Base-by-base conservation (phyloP, 805 yeast genomes). In the Wickerhamiella allomyrinae region DNA sequence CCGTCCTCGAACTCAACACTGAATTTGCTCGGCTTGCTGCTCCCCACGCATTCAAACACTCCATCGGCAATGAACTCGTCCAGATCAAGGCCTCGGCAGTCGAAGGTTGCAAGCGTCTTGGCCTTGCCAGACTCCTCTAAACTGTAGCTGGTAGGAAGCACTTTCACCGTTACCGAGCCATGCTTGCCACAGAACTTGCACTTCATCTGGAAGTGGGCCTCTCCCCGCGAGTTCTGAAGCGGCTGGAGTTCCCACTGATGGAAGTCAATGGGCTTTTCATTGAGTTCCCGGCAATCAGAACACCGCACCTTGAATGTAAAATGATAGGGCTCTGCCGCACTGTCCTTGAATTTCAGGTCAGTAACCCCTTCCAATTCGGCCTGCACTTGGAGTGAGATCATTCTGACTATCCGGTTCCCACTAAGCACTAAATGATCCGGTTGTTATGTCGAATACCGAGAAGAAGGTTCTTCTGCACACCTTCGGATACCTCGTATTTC, bases 51-150 rank as follows among this genome's bases (percentile, higher is more conserved):
- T 23, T 57, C 51, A 57, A 80, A 80, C 35, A 57, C 59, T 0
- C 89, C 91, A 27, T 69, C 71, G 2, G 94, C 82, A 14, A 74
- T 58, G 49, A 85, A 86, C 43, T 74, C 74, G 8, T 66, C 63
- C 24, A 86, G 63, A 40, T 83, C 93, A 34, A 84, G 59, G 3
- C 98, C 98, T 52, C 98, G 74, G 39, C 86, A 71, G 54, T 91
- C 97, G 42, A 91, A 73, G 34, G 75, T 75, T 23, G 86, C 64
- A 23, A 87, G 55, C 2, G 58, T 57, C 7, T 65, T 70, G 35
- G 66, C 57, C 49, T 69, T 65, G 4, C 68, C 71, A 23, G 54
- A 41, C 22, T 46, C 67, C 10, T 71, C 79, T 2, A 47, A 47
- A 1, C 62, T 58, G 48, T 66, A 65, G 6, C 37, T 29, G 20